phyloP scores from a whole-genome alignment of 2,329 filamentous ascomycete species.

The Talaromyces sp. region DNA sequence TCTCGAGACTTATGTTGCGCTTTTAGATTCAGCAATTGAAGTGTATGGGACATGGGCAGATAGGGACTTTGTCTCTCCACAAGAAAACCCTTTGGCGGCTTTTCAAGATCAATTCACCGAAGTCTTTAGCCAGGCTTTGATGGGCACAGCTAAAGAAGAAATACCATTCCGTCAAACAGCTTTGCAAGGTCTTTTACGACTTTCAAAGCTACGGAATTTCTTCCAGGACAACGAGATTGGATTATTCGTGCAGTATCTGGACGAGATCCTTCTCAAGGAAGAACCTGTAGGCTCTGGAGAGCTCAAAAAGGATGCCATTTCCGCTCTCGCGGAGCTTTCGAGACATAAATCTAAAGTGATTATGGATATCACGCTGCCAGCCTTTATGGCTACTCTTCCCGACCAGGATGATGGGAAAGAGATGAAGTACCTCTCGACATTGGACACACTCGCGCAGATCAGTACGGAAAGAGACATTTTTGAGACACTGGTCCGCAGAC shows the following conservation, averaged over 20 bases:
- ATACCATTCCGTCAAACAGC: slow-evolving; percentile 46
- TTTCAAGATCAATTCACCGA: slow-evolving; percentile 50
- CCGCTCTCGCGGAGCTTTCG: slow-evolving; percentile 56
- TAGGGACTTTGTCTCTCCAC: slow-evolving; percentile 28
- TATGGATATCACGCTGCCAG: slow-evolving; percentile 60
- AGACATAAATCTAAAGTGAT: slow-evolving; percentile 58
- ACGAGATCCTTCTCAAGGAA: slow-evolving; percentile 57
- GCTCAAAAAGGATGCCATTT: slow-evolving; percentile 55
- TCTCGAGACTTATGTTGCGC: slow-evolving; percentile 54
- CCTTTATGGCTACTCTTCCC: slow-evolving; percentile 60
- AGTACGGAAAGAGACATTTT: slow-evolving; percentile 59
- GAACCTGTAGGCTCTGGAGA: slow-evolving; percentile 52
- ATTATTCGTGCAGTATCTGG: slow-evolving; percentile 52
- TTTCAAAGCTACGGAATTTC: slow-evolving; percentile 43
- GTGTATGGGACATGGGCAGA: slow-evolving; percentile 54
- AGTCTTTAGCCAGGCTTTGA: slow-evolving; percentile 52
- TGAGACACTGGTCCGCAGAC: slow-evolving; percentile 56
- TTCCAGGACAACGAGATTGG: slow-evolving; percentile 50
- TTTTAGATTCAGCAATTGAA: slow-evolving; percentile 54
- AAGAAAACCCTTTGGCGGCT: slow-evolving; percentile 40
- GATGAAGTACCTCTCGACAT: slow-evolving; percentile 48
- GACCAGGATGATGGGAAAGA: slow-evolving; percentile 47
- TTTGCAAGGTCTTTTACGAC: slow-evolving; percentile 41
- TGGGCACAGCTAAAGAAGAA: slow-evolving; percentile 49
- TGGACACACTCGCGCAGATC: slow-evolving; percentile 62